Conservation (phyloP, 2,329 filamentous ascomycete species). For the Fusarium goolgardi region DNA sequence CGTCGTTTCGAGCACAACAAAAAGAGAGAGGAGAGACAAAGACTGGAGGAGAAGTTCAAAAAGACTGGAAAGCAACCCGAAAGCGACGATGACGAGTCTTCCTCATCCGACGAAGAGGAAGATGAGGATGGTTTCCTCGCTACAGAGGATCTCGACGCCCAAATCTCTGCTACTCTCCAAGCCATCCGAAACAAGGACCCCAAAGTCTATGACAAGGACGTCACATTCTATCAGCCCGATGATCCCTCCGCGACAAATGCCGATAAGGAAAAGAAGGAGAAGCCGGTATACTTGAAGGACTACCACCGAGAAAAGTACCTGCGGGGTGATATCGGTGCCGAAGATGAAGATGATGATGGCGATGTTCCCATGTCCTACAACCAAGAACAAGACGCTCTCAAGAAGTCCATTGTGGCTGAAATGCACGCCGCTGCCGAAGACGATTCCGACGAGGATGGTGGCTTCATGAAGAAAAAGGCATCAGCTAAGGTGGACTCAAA, state of each 20-base stretch:
- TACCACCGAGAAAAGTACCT: slow-evolving; percentile 94
- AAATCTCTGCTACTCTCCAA: slow-evolving; percentile 87
- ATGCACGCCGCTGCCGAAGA: slow-evolving; percentile 75
- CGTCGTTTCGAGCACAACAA: slow-evolving; percentile 95
- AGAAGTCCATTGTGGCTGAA: slow-evolving; percentile 80
- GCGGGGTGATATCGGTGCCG: slow-evolving; percentile 71
- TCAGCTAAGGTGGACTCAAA: slow-evolving; percentile 56
- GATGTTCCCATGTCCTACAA: slow-evolving; percentile 77
- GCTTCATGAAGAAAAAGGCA: slow-evolving; percentile 77
- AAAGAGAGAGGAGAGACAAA: slow-evolving; percentile 87
- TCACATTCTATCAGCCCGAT: slow-evolving; percentile 80
- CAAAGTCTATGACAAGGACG: slow-evolving; percentile 83
- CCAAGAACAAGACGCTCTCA: slow-evolving; percentile 88
- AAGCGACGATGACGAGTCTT: slow-evolving; percentile 67
- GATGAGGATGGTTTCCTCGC: slow-evolving; percentile 91
- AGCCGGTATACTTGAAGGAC: slow-evolving; percentile 86
- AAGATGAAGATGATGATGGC: slow-evolving; percentile 69
- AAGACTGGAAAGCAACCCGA: slow-evolving; percentile 57
- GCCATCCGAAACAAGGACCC: slow-evolving; percentile 94
- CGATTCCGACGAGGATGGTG: slow-evolving; percentile 68
- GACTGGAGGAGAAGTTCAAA: slow-evolving; percentile 86
- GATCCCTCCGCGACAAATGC: slow-evolving; percentile 52
- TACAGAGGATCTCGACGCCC: slow-evolving; percentile 84
- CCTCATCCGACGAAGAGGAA: slow-evolving; percentile 82
- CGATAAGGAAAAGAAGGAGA: slow-evolving; percentile 72